These are phyloP conservation scores for Capniomyces stellatus DNA, from an alignment of 371 early-diverging fungal genomes.

Conservation along the genomic window DNA sequence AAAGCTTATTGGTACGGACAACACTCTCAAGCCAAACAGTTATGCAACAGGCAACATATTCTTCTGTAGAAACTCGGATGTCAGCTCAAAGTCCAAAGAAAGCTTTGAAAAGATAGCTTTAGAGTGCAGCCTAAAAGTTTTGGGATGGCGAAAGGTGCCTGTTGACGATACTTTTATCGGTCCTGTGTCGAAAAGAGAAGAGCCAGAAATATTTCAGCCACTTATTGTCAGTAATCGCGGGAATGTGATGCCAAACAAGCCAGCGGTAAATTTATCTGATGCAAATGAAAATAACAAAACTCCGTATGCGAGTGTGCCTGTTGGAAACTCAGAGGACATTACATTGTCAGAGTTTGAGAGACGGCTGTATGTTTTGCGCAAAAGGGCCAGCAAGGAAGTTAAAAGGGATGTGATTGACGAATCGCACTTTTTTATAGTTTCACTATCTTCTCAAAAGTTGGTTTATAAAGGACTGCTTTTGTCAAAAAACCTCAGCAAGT, in stretches of 20 bases:
- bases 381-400: conserved; percentile 66
- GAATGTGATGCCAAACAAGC: not conserved
- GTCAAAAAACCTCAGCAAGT: conserved; percentile 82
- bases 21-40: conserved; percentile 53
- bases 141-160: conserved; percentile 86
- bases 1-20: no score
- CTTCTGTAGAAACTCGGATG: conserved; percentile 39
- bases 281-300: no score
- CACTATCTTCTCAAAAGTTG: conserved; percentile 76
- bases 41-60: conserved; percentile 92
- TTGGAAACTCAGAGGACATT: not conserved
- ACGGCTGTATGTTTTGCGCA: conserved; percentile 74
- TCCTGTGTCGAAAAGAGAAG: conserved; percentile 66
- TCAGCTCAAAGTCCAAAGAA: conserved; percentile 40
- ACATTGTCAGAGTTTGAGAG: conserved; percentile 45
- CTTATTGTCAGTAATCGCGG: conserved; percentile 61
- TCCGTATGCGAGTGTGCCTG: not conserved
- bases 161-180: conserved; percentile 72
- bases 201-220: conserved; percentile 89
- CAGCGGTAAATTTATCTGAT: no score
- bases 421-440: conserved; percentile 92
- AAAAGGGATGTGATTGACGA: conserved; percentile 25
- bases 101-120: conserved; percentile 59
- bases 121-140: conserved; percentile 46
- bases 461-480: conserved; percentile 91